Conservation (phyloP, 768 basidiomycete genomes). For the Boletus fagicola region DNA sequence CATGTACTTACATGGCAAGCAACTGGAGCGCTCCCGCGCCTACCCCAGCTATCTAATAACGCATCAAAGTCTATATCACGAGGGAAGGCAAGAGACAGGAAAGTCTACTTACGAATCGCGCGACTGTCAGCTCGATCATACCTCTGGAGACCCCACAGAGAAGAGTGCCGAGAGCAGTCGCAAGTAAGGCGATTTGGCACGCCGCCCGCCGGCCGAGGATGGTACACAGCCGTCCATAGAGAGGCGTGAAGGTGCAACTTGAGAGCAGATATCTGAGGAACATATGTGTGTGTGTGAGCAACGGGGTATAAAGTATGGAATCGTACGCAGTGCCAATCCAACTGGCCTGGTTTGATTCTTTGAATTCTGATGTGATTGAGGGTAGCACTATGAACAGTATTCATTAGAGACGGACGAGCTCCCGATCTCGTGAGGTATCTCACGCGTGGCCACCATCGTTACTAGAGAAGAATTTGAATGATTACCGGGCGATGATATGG, state of each 20-base stretch:
- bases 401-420: neutral
- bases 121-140: constrained; percentile 13
- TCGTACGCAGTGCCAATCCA: constrained; percentile 26
- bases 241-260: constrained; percentile 17
- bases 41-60: constrained; percentile 11
- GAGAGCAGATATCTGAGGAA: constrained; percentile 15
- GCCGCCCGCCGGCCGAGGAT: constrained; percentile 15
- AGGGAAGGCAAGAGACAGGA: neutral
- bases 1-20: constrained; percentile 8
- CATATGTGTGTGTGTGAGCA: neutral
- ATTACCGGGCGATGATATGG: neutral
- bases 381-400: constrained; percentile 6
- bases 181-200: constrained; percentile 14
- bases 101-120: constrained; percentile 12
- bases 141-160: constrained; percentile 10
- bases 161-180: constrained; percentile 10
- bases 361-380: constrained; percentile 25
- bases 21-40: constrained; percentile 14
- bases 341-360: constrained; percentile 26
- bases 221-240: constrained; percentile 19
- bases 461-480: constrained; percentile 2
- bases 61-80: neutral
- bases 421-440: neutral
- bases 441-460: constrained; percentile 25
- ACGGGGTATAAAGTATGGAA: neutral